A percentile compares a stretch with the other conserved stretches of the same genome.
Conservation (phyloP, 108 stramenopile genomes). For the Mediolabrus comicus region DNA sequence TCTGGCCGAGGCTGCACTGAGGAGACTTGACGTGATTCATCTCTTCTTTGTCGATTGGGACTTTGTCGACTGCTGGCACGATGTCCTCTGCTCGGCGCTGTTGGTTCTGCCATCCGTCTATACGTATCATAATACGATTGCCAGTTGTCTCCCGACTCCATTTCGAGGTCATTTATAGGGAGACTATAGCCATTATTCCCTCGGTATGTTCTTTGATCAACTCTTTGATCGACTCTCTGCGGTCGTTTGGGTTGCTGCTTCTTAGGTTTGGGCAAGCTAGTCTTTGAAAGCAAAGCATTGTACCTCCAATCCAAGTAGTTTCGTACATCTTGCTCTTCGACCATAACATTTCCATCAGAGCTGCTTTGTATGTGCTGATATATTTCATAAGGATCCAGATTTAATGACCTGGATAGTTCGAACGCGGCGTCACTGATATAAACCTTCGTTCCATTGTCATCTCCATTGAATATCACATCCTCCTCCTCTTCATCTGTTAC, state of each 20-base stretch:
- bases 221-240: neutral
- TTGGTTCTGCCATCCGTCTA: neutral
- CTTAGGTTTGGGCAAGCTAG: neutral
- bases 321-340: neutral
- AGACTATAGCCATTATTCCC: neutral
- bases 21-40: neutral
- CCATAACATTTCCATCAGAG: neutral
- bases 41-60: neutral
- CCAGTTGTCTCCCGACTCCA: neutral
- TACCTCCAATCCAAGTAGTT: slow-evolving; percentile 9
- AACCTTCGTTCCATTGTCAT: neutral
- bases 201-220: neutral
- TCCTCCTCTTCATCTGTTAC: neutral
- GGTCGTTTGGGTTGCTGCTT: neutral
- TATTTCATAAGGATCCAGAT: neutral
- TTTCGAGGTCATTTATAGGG: neutral
- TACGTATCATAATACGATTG: neutral
- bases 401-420: neutral
- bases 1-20: neutral
- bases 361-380: neutral
- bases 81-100: neutral
- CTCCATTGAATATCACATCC: too few species aligned
- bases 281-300: neutral
- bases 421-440: neutral
- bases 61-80: neutral